phyloP scores from a whole-genome alignment of 257 asterid genomes.

The Asclepias syriaca region DNA sequence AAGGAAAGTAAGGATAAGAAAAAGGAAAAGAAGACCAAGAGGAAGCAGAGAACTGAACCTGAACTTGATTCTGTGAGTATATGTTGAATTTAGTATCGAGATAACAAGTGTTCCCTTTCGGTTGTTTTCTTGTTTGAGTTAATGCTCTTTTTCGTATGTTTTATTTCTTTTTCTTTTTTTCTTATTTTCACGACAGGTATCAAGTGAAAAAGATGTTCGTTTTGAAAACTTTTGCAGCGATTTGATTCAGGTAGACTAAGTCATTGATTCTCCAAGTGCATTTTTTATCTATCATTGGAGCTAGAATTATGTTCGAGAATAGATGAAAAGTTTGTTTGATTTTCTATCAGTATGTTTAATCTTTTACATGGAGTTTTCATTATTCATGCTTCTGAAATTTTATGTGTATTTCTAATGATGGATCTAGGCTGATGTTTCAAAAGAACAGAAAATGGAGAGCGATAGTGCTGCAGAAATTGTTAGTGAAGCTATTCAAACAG shows the following conservation, averaged over 20 bases:
- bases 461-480: slow-evolving; percentile 33
- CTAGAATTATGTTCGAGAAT: background rate
- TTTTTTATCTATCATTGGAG: background rate
- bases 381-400: background rate
- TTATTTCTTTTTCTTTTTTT: background rate
- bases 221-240: slow-evolving; percentile 60
- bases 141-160: slow-evolving; percentile 5
- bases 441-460: slow-evolving; percentile 33
- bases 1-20: slow-evolving; percentile 34
- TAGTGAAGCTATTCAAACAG: slow-evolving; percentile 31
- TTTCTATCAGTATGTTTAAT: background rate
- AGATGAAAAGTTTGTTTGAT: background rate
- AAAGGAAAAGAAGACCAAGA: slow-evolving; percentile 38
- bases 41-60: slow-evolving; percentile 30
- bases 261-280: background rate
- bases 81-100: background rate
- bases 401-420: slow-evolving; percentile 10
- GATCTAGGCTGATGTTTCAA: slow-evolving; percentile 43
- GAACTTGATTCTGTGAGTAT: slow-evolving; percentile 35
- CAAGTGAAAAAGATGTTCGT: slow-evolving; percentile 39
- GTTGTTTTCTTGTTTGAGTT: background rate
- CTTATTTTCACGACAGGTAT: slow-evolving; percentile 27
- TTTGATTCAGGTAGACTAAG: slow-evolving; percentile 42
- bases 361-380: too few relatives aligned
- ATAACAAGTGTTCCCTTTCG: background rate